Percentiles rank a stretch among this genome's conserved stretches.
Conservation (phyloP, 257 asterid genomes). For the Nicotiana paniculata region DNA sequence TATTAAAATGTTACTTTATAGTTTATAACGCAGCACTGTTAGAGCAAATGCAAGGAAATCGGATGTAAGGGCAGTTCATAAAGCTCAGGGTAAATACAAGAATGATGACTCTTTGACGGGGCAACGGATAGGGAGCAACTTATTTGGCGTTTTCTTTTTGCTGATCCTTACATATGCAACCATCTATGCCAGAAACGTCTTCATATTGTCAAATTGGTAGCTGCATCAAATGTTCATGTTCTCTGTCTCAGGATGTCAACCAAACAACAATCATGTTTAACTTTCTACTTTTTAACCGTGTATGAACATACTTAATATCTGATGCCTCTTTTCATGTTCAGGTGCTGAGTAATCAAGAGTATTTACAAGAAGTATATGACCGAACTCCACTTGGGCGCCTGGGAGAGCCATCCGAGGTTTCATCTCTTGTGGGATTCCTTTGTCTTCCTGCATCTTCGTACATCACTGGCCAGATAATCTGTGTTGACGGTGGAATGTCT, state of each 20-base stretch:
- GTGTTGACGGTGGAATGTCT: constrained; percentile 69
- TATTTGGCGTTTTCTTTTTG: not conserved
- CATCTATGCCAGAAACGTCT: not conserved
- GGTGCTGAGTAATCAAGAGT: constrained; percentile 43
- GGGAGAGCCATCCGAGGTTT: constrained; percentile 64
- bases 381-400: constrained; percentile 61
- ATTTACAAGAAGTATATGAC: constrained; percentile 45
- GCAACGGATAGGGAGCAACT: not conserved
- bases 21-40: not conserved
- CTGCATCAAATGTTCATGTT: not conserved
- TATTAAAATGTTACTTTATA: not conserved
- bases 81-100: not conserved
- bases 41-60: not conserved
- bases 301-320: not conserved
- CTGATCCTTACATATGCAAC: not conserved
- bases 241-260: not conserved
- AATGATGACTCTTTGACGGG: not conserved
- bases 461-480: constrained; percentile 59
- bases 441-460: constrained; percentile 68
- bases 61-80: not conserved
- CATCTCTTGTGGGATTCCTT: constrained; percentile 62
- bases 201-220: not conserved
- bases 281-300: not conserved
- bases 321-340: constrained; percentile 7
- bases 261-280: not conserved